phyloP scores from a whole-genome alignment of 306 rosid genomes.

The Biancaea sappan region DNA sequence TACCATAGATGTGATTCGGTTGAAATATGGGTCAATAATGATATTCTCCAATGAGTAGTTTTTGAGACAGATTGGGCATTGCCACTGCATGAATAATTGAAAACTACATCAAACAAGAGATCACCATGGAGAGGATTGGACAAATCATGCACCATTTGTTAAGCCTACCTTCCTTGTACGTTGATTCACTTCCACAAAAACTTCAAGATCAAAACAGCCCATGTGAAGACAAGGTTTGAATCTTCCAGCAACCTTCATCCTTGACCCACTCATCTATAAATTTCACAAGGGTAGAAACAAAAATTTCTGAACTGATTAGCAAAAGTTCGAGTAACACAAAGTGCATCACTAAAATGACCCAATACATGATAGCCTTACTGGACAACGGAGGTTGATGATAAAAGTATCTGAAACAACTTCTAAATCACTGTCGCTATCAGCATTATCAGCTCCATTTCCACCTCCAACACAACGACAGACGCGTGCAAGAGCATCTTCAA shows the following conservation, averaged over 20 bases:
- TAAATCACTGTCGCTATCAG: slow-evolving; percentile 92
- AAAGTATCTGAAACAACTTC: slow-evolving; percentile 95
- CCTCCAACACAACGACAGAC: slow-evolving; percentile 82
- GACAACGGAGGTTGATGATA: slow-evolving; percentile 87
- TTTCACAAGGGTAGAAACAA: slow-evolving; percentile 26
- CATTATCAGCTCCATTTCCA: slow-evolving; percentile 74
- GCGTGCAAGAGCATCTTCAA: slow-evolving; percentile 93
- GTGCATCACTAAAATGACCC: slow-evolving; percentile 17
- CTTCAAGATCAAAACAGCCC: slow-evolving; percentile 98
- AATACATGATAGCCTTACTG: slow-evolving; percentile 65
- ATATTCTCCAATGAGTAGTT: slow-evolving; percentile 87
- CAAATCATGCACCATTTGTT: not conserved
- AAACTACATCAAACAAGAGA: slow-evolving; percentile 30
- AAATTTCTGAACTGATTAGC: slow-evolving; percentile 27
- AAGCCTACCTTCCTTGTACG: slow-evolving; percentile 91
- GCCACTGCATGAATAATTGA: slow-evolving; percentile 88
- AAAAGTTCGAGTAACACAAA: not conserved
- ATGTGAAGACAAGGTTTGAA: slow-evolving; percentile 94
- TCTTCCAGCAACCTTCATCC: slow-evolving; percentile 98
- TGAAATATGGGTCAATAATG: slow-evolving; percentile 92
- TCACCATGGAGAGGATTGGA: not conserved
- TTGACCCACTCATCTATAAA: slow-evolving; percentile 94
- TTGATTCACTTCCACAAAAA: slow-evolving; percentile 95
- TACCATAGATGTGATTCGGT: slow-evolving; percentile 79
- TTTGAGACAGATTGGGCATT: slow-evolving; percentile 92